phyloP scores from a whole-genome alignment of 805 yeast species.

The Ogataea polymorpha region DNA sequence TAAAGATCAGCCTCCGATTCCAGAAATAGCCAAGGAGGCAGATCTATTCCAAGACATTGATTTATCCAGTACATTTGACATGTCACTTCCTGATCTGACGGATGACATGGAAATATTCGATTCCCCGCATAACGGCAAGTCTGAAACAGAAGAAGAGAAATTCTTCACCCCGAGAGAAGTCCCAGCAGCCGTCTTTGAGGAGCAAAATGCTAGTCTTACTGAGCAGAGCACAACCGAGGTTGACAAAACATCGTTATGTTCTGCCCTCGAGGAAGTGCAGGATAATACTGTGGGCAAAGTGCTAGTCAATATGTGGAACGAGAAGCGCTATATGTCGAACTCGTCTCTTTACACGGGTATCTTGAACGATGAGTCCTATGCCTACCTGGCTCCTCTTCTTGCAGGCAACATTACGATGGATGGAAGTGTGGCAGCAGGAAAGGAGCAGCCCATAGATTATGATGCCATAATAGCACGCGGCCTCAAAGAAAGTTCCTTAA shows the following conservation, averaged over 20 bases:
- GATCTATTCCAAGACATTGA: conserved; percentile 19
- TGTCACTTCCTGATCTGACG: conserved; percentile 16
- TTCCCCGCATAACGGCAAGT: conserved; percentile 7
- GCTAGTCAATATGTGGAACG: conserved; percentile 14
- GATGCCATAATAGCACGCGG: conserved; percentile 24
- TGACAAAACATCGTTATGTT: conserved; percentile 26
- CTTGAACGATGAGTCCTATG: conserved; percentile 39
- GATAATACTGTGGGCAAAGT: conserved; percentile 23
- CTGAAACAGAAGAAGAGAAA: conserved; percentile 8
- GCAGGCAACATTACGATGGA: conserved; percentile 22
- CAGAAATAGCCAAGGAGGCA: background rate
- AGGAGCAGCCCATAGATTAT: conserved; percentile 19
- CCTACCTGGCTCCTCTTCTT: conserved; percentile 39
- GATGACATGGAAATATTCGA: conserved; percentile 5
- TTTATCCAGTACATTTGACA: conserved; percentile 17
- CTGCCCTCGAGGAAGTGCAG: conserved; percentile 24
- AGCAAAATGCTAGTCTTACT: background rate
- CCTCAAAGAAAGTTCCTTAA: conserved; percentile 34
- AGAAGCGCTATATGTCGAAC: conserved; percentile 12
- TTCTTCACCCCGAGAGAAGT: conserved; percentile 21
- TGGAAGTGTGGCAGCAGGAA: background rate
- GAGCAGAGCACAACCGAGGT: background rate
- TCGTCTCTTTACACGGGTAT: conserved; percentile 19
- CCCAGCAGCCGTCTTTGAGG: conserved; percentile 12
- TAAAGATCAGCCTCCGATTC: background rate